Evolutionary conservation across 2,329 filamentous ascomycete genomes (phyloP).

Genomic region (Fusarium drepaniforme): DNA sequence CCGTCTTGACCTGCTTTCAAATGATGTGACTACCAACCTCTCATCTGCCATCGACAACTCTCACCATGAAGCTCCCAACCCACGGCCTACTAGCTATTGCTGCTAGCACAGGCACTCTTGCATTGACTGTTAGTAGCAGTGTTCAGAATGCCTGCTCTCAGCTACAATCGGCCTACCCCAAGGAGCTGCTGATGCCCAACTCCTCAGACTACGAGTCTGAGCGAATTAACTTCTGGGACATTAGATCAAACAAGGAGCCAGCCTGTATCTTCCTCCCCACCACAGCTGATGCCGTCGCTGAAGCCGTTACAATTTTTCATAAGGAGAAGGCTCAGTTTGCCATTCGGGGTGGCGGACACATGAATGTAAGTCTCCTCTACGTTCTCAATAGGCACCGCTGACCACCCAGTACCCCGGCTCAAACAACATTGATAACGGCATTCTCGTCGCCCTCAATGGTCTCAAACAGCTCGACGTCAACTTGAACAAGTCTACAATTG

Average conservation of each 20-base stretch:
- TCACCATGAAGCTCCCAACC: neutral
- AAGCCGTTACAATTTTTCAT: neutral
- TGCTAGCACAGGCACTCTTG: neutral
- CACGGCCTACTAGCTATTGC: neutral
- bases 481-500: conserved; percentile 14
- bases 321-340: conserved; percentile 17
- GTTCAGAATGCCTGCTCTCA: neutral
- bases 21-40: neutral
- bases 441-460: conserved; percentile 11
- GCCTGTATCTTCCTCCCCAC: neutral
- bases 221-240: neutral
- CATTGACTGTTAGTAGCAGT: neutral
- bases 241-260: neutral
- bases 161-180: neutral
- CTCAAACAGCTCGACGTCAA: conserved; percentile 9
- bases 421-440: conserved; percentile 29
- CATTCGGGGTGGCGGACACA: conserved; percentile 29
- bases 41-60: neutral
- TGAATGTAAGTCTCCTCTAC: conserved; percentile 5
- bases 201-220: neutral
- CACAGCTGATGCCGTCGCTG: neutral
- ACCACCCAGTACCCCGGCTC: conserved; percentile 6
- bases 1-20: neutral
- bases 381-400: neutral
- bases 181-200: neutral